A percentile compares a stretch with the other conserved stretches of the same genome.
phyloP scores from a whole-genome alignment of 352 stramenopile species.

The Thalassiosira oceanica region DNA sequence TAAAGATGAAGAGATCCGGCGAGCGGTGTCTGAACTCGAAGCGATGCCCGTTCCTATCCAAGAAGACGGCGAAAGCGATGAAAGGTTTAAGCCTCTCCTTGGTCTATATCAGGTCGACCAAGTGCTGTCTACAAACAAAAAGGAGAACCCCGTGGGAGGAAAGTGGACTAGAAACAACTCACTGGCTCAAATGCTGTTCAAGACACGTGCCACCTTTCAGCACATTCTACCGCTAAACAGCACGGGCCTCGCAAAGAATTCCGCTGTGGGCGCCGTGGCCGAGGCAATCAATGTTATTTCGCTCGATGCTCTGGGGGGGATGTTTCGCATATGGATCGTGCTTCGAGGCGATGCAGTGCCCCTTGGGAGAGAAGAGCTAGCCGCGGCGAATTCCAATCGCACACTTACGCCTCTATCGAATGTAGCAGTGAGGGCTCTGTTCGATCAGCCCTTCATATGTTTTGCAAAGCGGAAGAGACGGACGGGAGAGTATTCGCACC shows the following conservation, averaged over 20 bases:
- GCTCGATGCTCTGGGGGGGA: conserved; percentile 48
- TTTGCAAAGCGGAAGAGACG: conserved; percentile 32
- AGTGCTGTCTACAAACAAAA: conserved; percentile 45
- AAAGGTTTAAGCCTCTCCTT: conserved; percentile 53
- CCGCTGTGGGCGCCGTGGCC: conserved; percentile 24
- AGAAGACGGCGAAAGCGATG: not conserved
- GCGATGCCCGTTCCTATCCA: not conserved
- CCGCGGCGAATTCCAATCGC: conserved; percentile 19
- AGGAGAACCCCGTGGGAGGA: conserved; percentile 69
- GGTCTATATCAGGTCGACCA: conserved; percentile 66
- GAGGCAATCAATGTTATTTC: conserved; percentile 72
- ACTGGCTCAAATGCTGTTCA: conserved; percentile 53
- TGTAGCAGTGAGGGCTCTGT: conserved; percentile 53
- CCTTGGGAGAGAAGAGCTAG: conserved; percentile 19
- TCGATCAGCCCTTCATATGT: conserved; percentile 63
- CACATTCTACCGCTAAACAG: conserved; percentile 60
- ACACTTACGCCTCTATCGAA: conserved; percentile 38
- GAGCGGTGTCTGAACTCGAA: not conserved
- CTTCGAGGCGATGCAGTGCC: conserved; percentile 65
- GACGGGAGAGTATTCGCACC: conserved; percentile 17
- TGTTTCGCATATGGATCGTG: conserved; percentile 51
- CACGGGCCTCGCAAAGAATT: conserved; percentile 27
- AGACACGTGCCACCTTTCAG: conserved; percentile 57
- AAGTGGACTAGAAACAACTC: conserved; percentile 65
- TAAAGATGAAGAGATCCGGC: not conserved